phyloP scores from a whole-genome alignment of 208 protist species.

The Acanthamoeba polyphaga region DNA sequence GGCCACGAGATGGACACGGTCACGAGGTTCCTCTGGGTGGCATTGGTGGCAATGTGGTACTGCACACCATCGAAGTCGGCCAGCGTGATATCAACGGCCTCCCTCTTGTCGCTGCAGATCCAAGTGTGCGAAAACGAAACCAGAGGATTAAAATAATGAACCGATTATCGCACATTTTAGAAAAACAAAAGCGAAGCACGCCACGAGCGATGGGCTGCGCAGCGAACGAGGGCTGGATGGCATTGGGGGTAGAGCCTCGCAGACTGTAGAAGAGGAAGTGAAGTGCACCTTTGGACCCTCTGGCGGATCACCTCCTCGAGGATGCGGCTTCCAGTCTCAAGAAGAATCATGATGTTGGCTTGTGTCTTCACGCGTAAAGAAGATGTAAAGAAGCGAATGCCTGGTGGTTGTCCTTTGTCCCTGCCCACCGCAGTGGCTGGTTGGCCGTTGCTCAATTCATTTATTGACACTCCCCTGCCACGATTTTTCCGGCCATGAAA shows the following conservation, averaged over 20 bases:
- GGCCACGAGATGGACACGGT: conserved; percentile 79
- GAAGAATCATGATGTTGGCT: conserved; percentile 40
- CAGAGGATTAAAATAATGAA: neutral
- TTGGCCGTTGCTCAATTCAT: neutral
- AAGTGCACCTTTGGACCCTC: neutral
- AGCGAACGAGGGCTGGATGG: too few species aligned
- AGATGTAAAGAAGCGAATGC: neutral
- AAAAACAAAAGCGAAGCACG: too few species aligned
- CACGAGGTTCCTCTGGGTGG: conserved; percentile 70
- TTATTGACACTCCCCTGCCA: neutral
- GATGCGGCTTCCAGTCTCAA: conserved; percentile 55
- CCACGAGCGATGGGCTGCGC: too few species aligned
- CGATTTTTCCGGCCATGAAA: neutral
- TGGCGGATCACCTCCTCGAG: conserved; percentile 56
- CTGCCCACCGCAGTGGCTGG: neutral
- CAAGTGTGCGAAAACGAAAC: neutral
- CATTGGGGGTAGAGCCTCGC: too few species aligned
- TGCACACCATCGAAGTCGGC: conserved; percentile 89
- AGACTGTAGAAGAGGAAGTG: neutral
- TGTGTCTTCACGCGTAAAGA: neutral
- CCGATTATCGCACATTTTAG: too few species aligned
- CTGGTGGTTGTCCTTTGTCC: neutral
- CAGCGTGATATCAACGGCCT: conserved; percentile 78
- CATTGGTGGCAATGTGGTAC: conserved; percentile 81
- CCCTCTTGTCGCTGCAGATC: conserved; percentile 36